A percentile compares a stretch with the other conserved stretches of the same genome.
Conservation (phyloP, 2,329 filamentous ascomycete species). For the Rosellinia necatrix region DNA sequence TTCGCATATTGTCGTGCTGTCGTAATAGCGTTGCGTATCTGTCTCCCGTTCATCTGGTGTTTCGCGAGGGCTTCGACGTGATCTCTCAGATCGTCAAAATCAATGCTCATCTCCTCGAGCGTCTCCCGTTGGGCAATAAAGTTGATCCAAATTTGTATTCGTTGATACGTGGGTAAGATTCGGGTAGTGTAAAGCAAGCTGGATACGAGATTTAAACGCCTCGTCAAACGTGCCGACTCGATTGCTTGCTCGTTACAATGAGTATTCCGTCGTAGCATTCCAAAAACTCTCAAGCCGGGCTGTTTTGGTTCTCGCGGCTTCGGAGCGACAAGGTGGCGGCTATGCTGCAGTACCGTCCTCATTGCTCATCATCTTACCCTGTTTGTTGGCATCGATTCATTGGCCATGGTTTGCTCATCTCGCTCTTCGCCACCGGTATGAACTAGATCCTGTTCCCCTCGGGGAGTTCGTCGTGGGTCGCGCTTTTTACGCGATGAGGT, state of each 20-base stretch:
- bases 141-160: conserved; percentile 30
- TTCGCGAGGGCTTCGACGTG: conserved; percentile 39
- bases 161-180: background rate
- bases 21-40: conserved; percentile 47
- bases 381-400: too few species aligned
- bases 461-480: too few species aligned
- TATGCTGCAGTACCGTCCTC: too few species aligned
- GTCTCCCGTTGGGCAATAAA: conserved; percentile 19
- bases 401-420: too few species aligned
- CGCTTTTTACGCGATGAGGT: too few species aligned
- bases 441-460: too few species aligned
- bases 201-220: conserved; percentile 4
- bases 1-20: conserved; percentile 22
- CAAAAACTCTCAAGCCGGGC: conserved; percentile 36
- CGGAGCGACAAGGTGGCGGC: too few species aligned
- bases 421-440: too few species aligned
- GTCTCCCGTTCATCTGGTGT: conserved; percentile 46
- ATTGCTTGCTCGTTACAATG: background rate
- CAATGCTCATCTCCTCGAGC: background rate
- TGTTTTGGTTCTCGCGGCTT: too few species aligned
- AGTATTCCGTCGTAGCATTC: conserved; percentile 12
- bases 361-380: too few species aligned
- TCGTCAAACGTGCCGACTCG: conserved; percentile 1
- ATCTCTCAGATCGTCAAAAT: conserved; percentile 24
- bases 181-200: background rate